These are phyloP conservation scores for Cercospora berteroae DNA, from an alignment of 2,329 filamentous ascomycete species.

Conservation along the genomic window DNA sequence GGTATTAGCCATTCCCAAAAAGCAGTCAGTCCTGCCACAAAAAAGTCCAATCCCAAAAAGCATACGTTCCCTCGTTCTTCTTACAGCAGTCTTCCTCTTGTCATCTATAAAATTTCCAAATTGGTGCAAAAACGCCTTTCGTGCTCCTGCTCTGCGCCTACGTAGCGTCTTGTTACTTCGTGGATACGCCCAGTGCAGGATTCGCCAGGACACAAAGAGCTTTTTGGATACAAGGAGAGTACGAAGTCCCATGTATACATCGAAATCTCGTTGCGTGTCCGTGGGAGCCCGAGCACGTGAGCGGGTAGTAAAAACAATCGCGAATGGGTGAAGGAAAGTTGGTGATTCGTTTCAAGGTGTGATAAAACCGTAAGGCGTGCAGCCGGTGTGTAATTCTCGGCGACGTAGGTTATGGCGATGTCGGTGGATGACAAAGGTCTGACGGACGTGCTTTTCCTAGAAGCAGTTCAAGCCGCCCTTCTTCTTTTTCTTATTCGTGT, in stretches of 20 bases:
- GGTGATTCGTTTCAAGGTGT: neutral
- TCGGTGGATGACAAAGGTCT: slow-evolving; percentile 18
- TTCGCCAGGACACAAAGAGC: neutral
- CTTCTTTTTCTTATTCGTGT: slow-evolving; percentile 83
- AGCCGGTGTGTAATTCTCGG: slow-evolving; percentile 3
- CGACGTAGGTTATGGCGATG: slow-evolving; percentile 11
- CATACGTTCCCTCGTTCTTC: neutral
- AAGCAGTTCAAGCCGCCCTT: slow-evolving; percentile 97
- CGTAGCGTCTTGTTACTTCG: slow-evolving; percentile 1
- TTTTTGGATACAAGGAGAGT: neutral
- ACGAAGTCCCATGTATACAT: neutral
- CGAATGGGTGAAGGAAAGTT: neutral
- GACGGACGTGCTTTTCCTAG: slow-evolving; percentile 50
- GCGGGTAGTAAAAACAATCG: neutral
- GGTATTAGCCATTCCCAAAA: slow-evolving; percentile 7
- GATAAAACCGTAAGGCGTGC: slow-evolving; percentile 3
- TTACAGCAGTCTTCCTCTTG: neutral
- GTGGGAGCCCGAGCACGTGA: neutral
- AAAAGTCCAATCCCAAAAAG: neutral
- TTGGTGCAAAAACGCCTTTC: neutral
- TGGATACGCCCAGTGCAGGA: neutral
- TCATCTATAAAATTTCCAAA: neutral
- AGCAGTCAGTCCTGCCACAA: neutral
- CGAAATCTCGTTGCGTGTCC: neutral
- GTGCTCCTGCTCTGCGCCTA: slow-evolving; percentile 3